A percentile compares a stretch with the other conserved stretches of the same genome.
phyloP scores from a whole-genome alignment of 371 early-diverging fungal genomes.

The Thermomucor indicae-seudaticae region DNA sequence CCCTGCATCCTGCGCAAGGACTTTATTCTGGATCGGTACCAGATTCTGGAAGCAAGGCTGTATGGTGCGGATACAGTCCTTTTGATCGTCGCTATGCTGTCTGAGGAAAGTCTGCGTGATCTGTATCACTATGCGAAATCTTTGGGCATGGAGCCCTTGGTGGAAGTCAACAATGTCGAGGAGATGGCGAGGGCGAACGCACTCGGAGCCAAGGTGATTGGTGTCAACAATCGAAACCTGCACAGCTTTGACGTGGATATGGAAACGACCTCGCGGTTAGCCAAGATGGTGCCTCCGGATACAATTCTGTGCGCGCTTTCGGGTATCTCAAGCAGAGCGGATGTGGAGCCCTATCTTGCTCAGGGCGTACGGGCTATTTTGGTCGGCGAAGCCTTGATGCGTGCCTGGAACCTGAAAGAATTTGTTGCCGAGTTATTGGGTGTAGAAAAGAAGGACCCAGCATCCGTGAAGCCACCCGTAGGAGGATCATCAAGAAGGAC shows the following conservation, averaged over 20 bases:
- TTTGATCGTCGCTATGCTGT: constrained; percentile 94
- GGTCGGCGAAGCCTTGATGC: constrained; percentile 96
- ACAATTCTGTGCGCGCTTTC: constrained; percentile 84
- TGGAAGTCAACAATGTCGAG: constrained; percentile 89
- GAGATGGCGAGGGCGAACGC: constrained; percentile 88
- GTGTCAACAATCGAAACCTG: constrained; percentile 96
- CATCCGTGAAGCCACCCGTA: not conserved
- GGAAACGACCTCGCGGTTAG: constrained; percentile 75
- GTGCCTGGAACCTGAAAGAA: constrained; percentile 64
- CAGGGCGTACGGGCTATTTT: constrained; percentile 82
- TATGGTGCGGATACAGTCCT: constrained; percentile 92
- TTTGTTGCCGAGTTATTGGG: constrained; percentile 74
- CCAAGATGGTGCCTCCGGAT: constrained; percentile 68
- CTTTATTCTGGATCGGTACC: constrained; percentile 95
- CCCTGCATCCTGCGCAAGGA: constrained; percentile 96
- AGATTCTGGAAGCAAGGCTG: constrained; percentile 88
- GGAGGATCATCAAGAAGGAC: constrained; percentile 5
- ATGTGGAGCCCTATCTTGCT: constrained; percentile 75
- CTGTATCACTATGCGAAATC: constrained; percentile 68
- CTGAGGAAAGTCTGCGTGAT: constrained; percentile 56
- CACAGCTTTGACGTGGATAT: constrained; percentile 95
- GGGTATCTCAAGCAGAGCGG: constrained; percentile 82
- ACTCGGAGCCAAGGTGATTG: constrained; percentile 84
- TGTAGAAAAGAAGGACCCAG: constrained; percentile 20
- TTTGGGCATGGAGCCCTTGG: constrained; percentile 96